Conservation (phyloP, 169 alveolate genomes). For the Hammondia hammondi region DNA sequence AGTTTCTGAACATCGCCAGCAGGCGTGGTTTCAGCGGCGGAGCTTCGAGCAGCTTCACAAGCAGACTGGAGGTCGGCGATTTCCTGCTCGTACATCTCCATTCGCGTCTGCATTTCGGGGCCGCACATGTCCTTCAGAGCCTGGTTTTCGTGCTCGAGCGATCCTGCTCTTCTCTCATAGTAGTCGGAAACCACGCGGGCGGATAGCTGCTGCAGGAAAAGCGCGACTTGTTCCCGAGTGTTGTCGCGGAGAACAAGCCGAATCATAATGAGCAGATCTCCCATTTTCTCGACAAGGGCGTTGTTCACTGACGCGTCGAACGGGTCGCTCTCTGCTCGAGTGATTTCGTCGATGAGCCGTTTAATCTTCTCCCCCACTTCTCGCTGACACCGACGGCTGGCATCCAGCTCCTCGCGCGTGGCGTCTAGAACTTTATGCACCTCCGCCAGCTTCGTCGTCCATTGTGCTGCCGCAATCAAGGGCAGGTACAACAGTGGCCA, state of each 20-base stretch:
- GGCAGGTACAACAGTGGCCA: not conserved
- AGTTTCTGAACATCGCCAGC: not conserved
- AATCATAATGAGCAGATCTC: not conserved
- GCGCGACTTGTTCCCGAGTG: constrained; percentile 31
- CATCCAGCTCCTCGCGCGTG: constrained; percentile 1
- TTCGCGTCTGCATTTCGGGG: not conserved
- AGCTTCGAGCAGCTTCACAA: not conserved
- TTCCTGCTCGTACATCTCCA: constrained; percentile 4
- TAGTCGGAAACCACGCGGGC: constrained; percentile 1
- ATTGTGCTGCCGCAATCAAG: not conserved
- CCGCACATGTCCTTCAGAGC: constrained; percentile 43
- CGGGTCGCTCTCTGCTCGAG: not conserved
- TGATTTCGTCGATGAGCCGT: not conserved
- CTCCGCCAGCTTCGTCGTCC: constrained; percentile 28
- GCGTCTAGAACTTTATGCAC: not conserved
- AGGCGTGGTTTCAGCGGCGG: not conserved
- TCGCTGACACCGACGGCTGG: not conserved
- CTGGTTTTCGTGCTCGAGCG: constrained; percentile 30
- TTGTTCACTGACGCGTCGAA: not conserved
- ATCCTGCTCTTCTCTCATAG: not conserved
- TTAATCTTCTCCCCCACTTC: constrained; percentile 32
- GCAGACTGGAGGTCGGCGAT: constrained; percentile 27
- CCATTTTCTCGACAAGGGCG: constrained; percentile 17
- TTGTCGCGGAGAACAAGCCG: not conserved
- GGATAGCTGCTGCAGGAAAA: not conserved